Base-by-base conservation (phyloP, 73 alveolate species). In the Paramecium octaurelia region DNA sequence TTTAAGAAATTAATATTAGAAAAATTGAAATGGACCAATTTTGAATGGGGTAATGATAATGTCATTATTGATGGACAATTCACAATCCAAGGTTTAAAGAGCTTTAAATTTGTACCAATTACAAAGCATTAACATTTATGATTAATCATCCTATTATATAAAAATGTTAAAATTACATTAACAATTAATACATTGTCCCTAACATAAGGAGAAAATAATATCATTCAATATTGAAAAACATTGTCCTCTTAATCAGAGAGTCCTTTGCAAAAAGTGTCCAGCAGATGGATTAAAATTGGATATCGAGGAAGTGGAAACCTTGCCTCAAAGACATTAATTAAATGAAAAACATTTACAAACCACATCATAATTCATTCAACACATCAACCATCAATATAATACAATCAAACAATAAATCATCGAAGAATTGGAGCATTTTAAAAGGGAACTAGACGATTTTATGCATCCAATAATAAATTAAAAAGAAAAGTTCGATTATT, bases 31-130 rank as follows among this genome's bases (percentile, higher is more conserved):
- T 80, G 91, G 91, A 35, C 48, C 21, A 12, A 24, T 24, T 80
- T 80, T 46, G 73, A 80, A 80, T 80, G 91, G 91, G 91, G 91
- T 2, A 42, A 80, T 46, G 91, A 80, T 46, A 42, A 40, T 43
- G 43, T 80, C n/a, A 23, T 44, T 31, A 46, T 80, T 40, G 75
- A 40, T 42, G 87, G 38, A 16, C 7, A 80, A 11, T 4, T 80
- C 1, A 23, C 46, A 44, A 80, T 80, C 6, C n/a, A 20, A 58
- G 91, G 91, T 31, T n/a, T 80, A 6, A 80, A 80, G 16, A 16
- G 76, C 50, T 80, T 80, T 44, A 80, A 48, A 80, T 43, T 44
- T 20, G 76, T 80, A 38, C 76, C 76, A 7, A 42, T 44, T n/a
- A 48, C 57, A 42, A 80, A 80, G 58, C 64, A 73, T 73, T 43